Evolutionary conservation across 2,329 filamentous ascomycete species (phyloP), one percentile per base, ranked within the genome.

Genomic region (Aspergillus felis): DNA sequence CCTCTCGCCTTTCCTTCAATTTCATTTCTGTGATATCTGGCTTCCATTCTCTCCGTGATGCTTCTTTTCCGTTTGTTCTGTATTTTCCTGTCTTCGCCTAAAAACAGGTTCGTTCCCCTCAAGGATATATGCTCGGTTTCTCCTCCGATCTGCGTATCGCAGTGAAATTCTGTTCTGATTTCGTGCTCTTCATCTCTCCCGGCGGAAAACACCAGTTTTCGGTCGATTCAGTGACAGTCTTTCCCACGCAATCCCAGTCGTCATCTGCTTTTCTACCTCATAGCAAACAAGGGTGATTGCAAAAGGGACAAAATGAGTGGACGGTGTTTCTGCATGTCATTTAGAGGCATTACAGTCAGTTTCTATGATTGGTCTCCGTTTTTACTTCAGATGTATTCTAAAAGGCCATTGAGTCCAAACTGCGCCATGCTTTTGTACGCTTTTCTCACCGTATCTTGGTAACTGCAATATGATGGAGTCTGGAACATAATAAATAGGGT

Each of bases 31-130:
- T 20, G n/a, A 7, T 41, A 25, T 22, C 50, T 57, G 48, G 22
- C 53, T 54, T 22, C 9, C n/a, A 41, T 48, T 35, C 42, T 35
- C 42, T 29, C 5, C 14, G 32, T 35, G 32, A 12, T 17, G 14
- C 32, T 49, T 50, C 42, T 28, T 56, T 51, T 54, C 46, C 44
- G 44, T 54, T 44, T 42, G 32, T 50, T 50, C 38, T 14, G 14
- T 50, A 22, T 54, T 27, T 35, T 28, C n/a, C 27, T 49, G 14
- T 17, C 5, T 17, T 38, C 5, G 32, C 32, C 32, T 38, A 17
- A 38, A 17, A 17, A 6, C 32, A 17, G 32, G 2, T 38, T 38
- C 14, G 32, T 7, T 38, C 32, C 32, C 14, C 6, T 6, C 32
- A 17, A 17, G 32, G 32, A 2, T 38, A 38, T 38, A 6, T 38